These are phyloP conservation scores for Fabrea salina DNA, from an alignment of 169 alveolate genomes.

Conservation along the genomic window DNA sequence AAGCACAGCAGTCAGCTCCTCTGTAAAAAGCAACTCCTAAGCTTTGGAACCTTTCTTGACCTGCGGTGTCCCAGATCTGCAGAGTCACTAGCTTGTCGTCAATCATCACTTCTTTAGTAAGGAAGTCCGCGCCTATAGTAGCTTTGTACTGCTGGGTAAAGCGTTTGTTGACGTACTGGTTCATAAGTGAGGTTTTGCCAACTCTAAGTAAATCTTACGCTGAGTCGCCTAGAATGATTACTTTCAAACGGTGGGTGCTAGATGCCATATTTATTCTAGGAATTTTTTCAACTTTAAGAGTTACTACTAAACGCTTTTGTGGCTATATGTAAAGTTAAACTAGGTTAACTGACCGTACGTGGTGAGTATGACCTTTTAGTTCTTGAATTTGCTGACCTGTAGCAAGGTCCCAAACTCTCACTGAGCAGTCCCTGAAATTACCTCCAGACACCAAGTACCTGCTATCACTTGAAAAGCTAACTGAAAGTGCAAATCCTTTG, in stretches of 20 bases:
- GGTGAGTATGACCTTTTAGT: no score
- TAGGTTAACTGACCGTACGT: no score
- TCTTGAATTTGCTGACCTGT: no score
- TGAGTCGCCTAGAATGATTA: conserved; percentile 97
- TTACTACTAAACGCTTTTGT: no score
- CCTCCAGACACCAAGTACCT: no score
- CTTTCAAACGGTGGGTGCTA: conserved; percentile 90
- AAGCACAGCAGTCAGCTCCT: conserved; percentile 98
- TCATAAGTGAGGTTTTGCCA: conserved; percentile 98
- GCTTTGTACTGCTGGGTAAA: conserved; percentile 96
- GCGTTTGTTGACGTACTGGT: conserved; percentile 95
- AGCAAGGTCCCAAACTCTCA: no score
- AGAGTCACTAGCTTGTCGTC: conserved; percentile 87
- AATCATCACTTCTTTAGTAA: conserved; percentile 94
- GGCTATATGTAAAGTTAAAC: no score
- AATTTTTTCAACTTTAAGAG: no score
- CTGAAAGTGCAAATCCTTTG: no score
- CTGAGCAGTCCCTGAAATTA: no score
- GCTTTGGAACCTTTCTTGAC: conserved; percentile 98
- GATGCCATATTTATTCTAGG: conserved; percentile 45
- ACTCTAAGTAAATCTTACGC: conserved; percentile 93
- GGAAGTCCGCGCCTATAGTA: conserved; percentile 99
- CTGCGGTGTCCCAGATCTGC: conserved; percentile 99
- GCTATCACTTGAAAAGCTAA: no score
- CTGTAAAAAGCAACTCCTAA: conserved; percentile 98